Evolutionary conservation across 164 flowering plant genomes (phyloP).

Genomic region (Chimonanthus praecox): DNA sequence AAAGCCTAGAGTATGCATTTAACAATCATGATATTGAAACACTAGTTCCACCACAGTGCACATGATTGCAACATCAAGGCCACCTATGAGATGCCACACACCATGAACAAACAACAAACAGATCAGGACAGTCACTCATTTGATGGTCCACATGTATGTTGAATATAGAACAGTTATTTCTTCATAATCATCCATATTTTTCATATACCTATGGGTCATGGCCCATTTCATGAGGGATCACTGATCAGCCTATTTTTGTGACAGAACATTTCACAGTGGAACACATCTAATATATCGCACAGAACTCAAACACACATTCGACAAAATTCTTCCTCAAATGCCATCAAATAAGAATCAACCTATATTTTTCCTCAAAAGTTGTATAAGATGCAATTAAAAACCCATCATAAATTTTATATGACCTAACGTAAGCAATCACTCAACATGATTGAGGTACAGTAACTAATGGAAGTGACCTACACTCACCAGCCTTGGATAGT

Average conservation of each 20-base stretch:
- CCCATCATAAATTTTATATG: not conserved
- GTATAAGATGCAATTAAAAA: too few relatives aligned
- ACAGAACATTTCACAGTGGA: not conserved
- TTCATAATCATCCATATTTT: not conserved
- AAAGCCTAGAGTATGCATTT: not conserved
- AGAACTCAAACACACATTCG: not conserved
- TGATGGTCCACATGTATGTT: not conserved
- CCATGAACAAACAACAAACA: too few relatives aligned
- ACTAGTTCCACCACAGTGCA: too few relatives aligned
- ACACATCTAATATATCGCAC: too few relatives aligned
- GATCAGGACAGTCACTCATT: too few relatives aligned
- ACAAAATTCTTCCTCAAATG: not conserved
- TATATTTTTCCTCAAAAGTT: not conserved
- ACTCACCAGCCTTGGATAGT: conserved; percentile 55
- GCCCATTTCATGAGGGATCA: not conserved
- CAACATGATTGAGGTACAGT: not conserved
- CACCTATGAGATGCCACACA: too few relatives aligned
- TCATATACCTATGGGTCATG: not conserved
- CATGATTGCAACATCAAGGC: too few relatives aligned
- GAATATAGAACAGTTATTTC: not conserved
- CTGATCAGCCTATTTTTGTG: not conserved
- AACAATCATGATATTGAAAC: not conserved
- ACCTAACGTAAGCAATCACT: not conserved
- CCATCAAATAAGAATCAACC: not conserved
- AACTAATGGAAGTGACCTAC: not conserved